Evolutionary conservation across 306 rosid genomes (phyloP).

Genomic region (Cyclanthera cordifolia): DNA sequence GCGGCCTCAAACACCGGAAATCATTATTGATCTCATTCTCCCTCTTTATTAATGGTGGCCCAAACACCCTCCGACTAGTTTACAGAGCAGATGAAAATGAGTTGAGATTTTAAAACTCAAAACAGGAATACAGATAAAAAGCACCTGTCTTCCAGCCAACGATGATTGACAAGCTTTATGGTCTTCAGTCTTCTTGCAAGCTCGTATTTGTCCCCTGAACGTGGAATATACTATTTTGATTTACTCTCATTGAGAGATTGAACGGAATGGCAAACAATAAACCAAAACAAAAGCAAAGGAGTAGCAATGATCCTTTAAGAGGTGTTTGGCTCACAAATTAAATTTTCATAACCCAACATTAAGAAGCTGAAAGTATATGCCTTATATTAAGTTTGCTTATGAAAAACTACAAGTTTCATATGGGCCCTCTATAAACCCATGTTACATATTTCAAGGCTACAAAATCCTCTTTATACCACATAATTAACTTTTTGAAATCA

Average conservation of each 20-base stretch:
- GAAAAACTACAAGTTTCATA: neutral
- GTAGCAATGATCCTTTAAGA: neutral
- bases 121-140: conserved; percentile 10
- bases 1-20: too few relatives aligned
- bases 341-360: neutral
- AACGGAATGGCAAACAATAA: neutral
- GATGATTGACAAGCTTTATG: conserved; percentile 79
- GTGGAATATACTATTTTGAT: neutral
- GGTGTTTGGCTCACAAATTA: neutral
- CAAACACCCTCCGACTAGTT: too few relatives aligned
- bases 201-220: conserved; percentile 76
- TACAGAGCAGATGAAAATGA: neutral
- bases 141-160: conserved; percentile 89
- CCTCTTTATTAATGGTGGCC: too few relatives aligned
- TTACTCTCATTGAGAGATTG: neutral
- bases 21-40: too few relatives aligned
- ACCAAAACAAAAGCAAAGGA: neutral
- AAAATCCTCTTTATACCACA: neutral
- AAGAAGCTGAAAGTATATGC: neutral
- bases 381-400: neutral
- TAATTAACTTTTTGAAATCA: neutral
- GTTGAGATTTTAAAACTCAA: neutral
- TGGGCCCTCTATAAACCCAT: neutral
- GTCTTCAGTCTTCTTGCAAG: conserved; percentile 59
- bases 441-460: neutral